Evolutionary conservation across 2,329 filamentous ascomycete genomes (phyloP).

Genomic region (Fusarium compactum): DNA sequence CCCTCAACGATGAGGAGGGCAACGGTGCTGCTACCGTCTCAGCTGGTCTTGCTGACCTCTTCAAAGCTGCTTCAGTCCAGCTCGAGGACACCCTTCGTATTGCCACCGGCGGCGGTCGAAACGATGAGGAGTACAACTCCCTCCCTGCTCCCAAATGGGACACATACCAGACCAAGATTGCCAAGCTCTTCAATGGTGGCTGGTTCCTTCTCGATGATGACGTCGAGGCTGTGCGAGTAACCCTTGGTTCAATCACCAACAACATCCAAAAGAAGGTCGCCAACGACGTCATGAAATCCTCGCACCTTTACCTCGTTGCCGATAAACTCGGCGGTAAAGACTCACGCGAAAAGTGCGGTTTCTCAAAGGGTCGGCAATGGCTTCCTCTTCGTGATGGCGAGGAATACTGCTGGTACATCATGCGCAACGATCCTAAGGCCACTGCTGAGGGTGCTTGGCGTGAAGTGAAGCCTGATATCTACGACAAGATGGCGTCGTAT

Average conservation of each 20-base stretch:
- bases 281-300: constrained; percentile 35
- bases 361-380: constrained; percentile 25
- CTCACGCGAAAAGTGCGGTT: constrained; percentile 12
- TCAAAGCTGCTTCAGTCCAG: background rate
- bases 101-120: constrained; percentile 1
- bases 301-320: constrained; percentile 15
- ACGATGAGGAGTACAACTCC: constrained; percentile 12
- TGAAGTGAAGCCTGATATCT: constrained; percentile 20
- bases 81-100: constrained; percentile 19
- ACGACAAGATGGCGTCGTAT: constrained; percentile 30
- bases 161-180: constrained; percentile 25
- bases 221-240: constrained; percentile 10
- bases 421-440: constrained; percentile 21
- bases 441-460: constrained; percentile 1
- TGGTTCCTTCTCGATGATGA: constrained; percentile 38
- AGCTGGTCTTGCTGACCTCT: background rate
- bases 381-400: constrained; percentile 10
- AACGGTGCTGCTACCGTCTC: background rate
- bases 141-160: constrained; percentile 24
- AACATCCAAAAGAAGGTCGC: constrained; percentile 39
- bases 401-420: constrained; percentile 40
- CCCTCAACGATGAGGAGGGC: background rate
- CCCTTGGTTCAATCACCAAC: constrained; percentile 25
- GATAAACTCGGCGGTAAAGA: constrained; percentile 11
- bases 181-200: constrained; percentile 36